Base-by-base conservation (phyloP, 306 rosid genomes). In the Glycine latifolia region DNA sequence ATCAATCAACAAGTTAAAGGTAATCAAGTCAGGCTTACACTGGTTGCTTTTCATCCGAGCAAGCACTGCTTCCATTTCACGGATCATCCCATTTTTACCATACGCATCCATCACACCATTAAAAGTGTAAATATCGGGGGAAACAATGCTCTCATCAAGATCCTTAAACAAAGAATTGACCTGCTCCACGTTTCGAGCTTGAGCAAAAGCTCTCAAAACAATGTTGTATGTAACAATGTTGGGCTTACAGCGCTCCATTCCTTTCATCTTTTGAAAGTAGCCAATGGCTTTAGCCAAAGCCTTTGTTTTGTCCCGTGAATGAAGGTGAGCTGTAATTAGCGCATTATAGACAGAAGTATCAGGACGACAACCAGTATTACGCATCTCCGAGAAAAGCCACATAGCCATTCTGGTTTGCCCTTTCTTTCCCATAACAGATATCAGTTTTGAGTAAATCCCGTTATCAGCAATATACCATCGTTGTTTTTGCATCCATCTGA, bases 331-430 rank as follows among this genome's bases (percentile, higher is more conserved):
- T 0, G 98, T 84, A 68, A 95, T 93, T 39, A 95, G 94, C 33
- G 97, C 89, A 83, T 94, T 94, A 75, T 92, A 94, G 12, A 94
- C 98, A 75, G 94, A 94, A 79, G 98, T 89, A 87, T 94, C 98
- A 4, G 97, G 91, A 50, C 92, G 87, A 81, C 98, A 94, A 47
- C 97, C 94, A 17, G 96, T 84, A 46, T 89, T 95, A 16, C 94
- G 92, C 98, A 95, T 95, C 93, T 95, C 99, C 0, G 99, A 87
- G 86, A 95, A 95, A 63, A 93, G 96, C 99, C 99, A 95, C 94
- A 91, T 91, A 8, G 99, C 97, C 93, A 91, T 83, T 60, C 99
- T 88, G 13, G 85, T 93, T 84, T 95, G 97, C 41, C 99, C 98
- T 84, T 91, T 90, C 90, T 88, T 93, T 48, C 97, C 97, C 99